Percentiles rank a stretch among this genome's conserved stretches.
Conservation (phyloP, 2,329 filamentous ascomycete species). For the Colletotrichum coccodes region DNA sequence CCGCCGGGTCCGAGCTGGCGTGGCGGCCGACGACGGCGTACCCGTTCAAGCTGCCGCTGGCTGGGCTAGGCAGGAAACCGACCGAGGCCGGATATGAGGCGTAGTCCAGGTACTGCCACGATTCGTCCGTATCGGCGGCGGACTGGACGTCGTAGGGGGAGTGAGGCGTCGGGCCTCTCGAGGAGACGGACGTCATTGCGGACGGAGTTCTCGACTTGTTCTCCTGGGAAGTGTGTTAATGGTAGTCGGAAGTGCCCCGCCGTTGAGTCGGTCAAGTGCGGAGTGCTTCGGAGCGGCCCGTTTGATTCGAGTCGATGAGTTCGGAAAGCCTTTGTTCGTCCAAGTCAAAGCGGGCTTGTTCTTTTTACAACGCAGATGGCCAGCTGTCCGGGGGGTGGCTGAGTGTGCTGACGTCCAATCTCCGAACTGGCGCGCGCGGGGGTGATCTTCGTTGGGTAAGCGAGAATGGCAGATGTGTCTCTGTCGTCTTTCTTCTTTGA, state of each 20-base stretch:
- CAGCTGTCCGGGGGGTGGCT: conserved; percentile 9
- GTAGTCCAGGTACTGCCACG: conserved; percentile 56
- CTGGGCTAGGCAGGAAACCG: conserved; percentile 60
- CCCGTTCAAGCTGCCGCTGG: conserved; percentile 60
- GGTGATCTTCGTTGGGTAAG: background rate
- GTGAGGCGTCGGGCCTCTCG: conserved; percentile 49
- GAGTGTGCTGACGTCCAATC: conserved; percentile 16
- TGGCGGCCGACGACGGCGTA: conserved; percentile 57
- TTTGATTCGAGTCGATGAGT: background rate
- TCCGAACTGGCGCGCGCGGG: conserved; percentile 8
- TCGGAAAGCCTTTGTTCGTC: background rate
- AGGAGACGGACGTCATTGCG: conserved; percentile 51
- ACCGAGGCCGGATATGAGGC: conserved; percentile 48
- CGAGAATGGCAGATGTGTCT: background rate
- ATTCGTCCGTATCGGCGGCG: conserved; percentile 52
- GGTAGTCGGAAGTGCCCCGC: background rate
- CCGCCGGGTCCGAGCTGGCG: conserved; percentile 41
- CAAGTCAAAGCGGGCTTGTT: background rate
- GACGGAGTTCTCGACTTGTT: background rate
- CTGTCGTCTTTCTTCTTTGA: background rate
- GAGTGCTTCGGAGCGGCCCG: background rate
- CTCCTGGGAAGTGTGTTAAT: background rate
- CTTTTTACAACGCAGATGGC: conserved; percentile 4
- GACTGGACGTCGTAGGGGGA: conserved; percentile 53
- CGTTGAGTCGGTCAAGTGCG: background rate